Base-by-base conservation (phyloP, 179 eudicot genomes). In the Heliamphora pulchella region DNA sequence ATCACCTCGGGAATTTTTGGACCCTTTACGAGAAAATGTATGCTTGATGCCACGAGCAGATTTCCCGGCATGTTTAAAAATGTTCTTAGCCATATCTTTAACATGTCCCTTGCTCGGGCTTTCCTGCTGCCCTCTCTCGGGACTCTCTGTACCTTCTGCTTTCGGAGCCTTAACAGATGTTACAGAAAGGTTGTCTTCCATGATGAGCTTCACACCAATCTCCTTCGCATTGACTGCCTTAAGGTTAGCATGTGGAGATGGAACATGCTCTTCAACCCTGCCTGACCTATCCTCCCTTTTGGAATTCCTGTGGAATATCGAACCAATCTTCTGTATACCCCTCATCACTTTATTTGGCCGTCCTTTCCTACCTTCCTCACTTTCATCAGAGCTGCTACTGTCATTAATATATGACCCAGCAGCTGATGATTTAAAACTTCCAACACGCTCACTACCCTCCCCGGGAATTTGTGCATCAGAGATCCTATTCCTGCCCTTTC, bases 401-500 rank as follows among this genome's bases (percentile, higher is more conserved):
- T 82, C 89, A 22, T 90, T 86, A 4, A 66, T 75, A 39, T 18
- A 13, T 48, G 90, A 80, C 44, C 82, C 88, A 10, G 82, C 58
- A 67, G 67, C 77, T 3, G 88, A 74, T 65, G 89, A 86, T 63
- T 75, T 89, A 2, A 82, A 81, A 55, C 84, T 80, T 55, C 81
- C 86, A 11, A 58, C 15, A 13, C 82, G 47, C 59, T 71, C 82
- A 22, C 62, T 75, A 47, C 13, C 75, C 53, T 79, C 90, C 31
- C 76, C 64, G 39, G 46, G 82, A 57, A 89, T 85, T 81, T 88
- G 75, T 7, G 88, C 70, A 75, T 84, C 91, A 31, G 61, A 63
- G 8, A 73, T 84, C 64, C 89, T 84, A 65, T 71, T 83, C 73
- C 83, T 91, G 20, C 94, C 96, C 80, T 93, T 94, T 78, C 96